Evolutionary conservation across 1,284 basidiomycete species (phyloP).

Genomic region (Tetrapyrgos nigripes): DNA sequence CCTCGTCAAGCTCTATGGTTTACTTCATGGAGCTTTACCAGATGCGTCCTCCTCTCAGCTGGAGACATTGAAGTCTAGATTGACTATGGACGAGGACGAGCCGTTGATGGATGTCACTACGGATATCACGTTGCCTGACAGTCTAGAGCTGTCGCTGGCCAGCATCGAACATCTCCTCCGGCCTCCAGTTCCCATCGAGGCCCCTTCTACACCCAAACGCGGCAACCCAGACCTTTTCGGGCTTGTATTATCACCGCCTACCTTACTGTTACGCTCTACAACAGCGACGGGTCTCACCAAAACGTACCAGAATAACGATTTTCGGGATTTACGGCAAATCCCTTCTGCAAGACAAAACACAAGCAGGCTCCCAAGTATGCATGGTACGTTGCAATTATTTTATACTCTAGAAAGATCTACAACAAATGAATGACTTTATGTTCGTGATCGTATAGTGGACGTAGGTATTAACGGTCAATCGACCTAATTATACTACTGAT

Average conservation of each 20-base stretch:
- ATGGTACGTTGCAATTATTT: conserved; percentile 60
- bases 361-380: conserved; percentile 80
- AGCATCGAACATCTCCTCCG: conserved; percentile 43
- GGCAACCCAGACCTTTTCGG: conserved; percentile 57
- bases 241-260: conserved; percentile 71
- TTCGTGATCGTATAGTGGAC: conserved; percentile 42
- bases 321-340: conserved; percentile 70
- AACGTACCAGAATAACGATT: conserved; percentile 79
- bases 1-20: conserved; percentile 41
- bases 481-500: conserved; percentile 32
- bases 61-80: conserved; percentile 28
- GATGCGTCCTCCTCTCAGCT: conserved; percentile 28
- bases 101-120: conserved; percentile 25
- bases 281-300: conserved; percentile 81
- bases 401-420: conserved; percentile 6
- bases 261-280: conserved; percentile 72
- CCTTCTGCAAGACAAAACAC: conserved; percentile 77
- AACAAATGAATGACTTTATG: conserved; percentile 2
- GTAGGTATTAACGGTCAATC: conserved; percentile 46
- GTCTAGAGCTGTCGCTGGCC: conserved; percentile 38
- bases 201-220: conserved; percentile 55
- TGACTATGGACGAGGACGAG: conserved; percentile 48
- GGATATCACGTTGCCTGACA: conserved; percentile 34
- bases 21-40: conserved; percentile 33
- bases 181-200: conserved; percentile 30